phyloP scores from a whole-genome alignment of 139 green algal genomes.

The Pleodorina starrii region DNA sequence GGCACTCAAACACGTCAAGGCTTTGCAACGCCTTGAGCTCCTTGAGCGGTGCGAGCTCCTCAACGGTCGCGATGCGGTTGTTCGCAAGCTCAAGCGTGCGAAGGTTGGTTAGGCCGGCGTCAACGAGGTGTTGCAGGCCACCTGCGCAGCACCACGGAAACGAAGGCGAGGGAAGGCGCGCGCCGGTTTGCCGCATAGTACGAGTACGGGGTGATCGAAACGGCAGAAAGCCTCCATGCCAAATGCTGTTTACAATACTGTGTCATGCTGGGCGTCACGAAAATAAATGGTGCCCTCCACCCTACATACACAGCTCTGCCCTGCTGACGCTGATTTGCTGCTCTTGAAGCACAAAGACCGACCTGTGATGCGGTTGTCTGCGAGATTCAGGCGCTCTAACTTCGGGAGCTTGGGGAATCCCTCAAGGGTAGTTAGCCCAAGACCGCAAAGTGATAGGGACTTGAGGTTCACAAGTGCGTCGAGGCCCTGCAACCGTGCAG shows the following conservation, averaged over 20 bases:
- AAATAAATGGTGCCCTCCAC: too few species aligned
- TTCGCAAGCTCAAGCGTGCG: slow-evolving; percentile 32
- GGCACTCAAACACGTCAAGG: slow-evolving; percentile 26
- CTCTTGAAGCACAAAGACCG: too few species aligned
- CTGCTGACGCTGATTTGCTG: too few species aligned
- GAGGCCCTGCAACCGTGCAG: slow-evolving; percentile 3
- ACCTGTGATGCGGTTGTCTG: slow-evolving; percentile 47
- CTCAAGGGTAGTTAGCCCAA: slow-evolving; percentile 35
- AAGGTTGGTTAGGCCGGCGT: slow-evolving; percentile 25
- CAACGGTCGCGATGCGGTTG: slow-evolving; percentile 25
- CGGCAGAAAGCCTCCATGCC: too few species aligned
- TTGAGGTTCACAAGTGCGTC: slow-evolving; percentile 39
- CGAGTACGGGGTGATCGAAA: too few species aligned
- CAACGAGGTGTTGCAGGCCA: slow-evolving; percentile 39
- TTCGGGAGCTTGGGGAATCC: slow-evolving; percentile 48
- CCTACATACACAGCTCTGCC: too few species aligned
- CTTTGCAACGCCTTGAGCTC: neutral
- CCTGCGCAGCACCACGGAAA: neutral
- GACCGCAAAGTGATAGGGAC: slow-evolving; percentile 6
- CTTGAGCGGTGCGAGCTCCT: slow-evolving; percentile 39
- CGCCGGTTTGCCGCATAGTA: too few species aligned
- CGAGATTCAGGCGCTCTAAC: slow-evolving; percentile 19
- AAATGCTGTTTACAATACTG: too few species aligned
- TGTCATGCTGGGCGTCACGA: too few species aligned
- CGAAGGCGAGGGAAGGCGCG: neutral